A percentile compares a stretch with the other conserved stretches of the same genome.
These are phyloP conservation scores for Cardamine occulta DNA, from an alignment of 345 rosid genomes.

Conservation along the genomic window DNA sequence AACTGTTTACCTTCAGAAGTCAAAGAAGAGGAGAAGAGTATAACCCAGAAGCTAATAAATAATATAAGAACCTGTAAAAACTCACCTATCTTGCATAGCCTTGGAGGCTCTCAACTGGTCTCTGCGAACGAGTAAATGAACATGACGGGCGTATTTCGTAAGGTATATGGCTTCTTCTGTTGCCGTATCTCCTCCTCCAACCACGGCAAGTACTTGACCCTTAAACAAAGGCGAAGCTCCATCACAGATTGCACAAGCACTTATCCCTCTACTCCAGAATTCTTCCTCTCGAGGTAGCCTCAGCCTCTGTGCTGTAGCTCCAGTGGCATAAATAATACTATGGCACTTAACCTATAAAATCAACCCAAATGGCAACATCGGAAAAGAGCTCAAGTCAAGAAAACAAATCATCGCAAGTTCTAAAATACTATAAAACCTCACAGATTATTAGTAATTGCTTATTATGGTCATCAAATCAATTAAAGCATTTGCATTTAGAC, in stretches of 20 bases:
- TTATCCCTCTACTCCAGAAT: constrained; percentile 98
- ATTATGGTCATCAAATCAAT: constrained; percentile 1
- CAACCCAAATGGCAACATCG: constrained; percentile 14
- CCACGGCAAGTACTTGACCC: constrained; percentile 94
- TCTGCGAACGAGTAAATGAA: constrained; percentile 92
- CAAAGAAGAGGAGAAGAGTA: constrained; percentile 21
- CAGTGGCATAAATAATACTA: constrained; percentile 84
- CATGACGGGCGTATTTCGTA: constrained; percentile 94
- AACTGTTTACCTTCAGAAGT: constrained; percentile 8
- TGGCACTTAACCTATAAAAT: constrained; percentile 79
- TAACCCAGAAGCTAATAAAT: background rate
- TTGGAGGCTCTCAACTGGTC: constrained; percentile 88
- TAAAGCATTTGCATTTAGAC: background rate
- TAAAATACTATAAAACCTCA: background rate
- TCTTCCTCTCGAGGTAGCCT: constrained; percentile 89
- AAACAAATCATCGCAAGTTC: background rate
- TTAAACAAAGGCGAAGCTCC: constrained; percentile 97
- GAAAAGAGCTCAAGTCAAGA: background rate
- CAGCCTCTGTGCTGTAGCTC: constrained; percentile 91
- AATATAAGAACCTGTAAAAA: background rate
- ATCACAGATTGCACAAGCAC: constrained; percentile 99
- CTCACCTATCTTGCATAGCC: constrained; percentile 99
- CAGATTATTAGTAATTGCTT: background rate
- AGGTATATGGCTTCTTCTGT: constrained; percentile 96
- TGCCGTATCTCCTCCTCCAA: constrained; percentile 99